A percentile compares a stretch with the other conserved stretches of the same genome.
Evolutionary conservation across 257 asterid genomes (phyloP).

Genomic region (Capsicum baccatum): DNA sequence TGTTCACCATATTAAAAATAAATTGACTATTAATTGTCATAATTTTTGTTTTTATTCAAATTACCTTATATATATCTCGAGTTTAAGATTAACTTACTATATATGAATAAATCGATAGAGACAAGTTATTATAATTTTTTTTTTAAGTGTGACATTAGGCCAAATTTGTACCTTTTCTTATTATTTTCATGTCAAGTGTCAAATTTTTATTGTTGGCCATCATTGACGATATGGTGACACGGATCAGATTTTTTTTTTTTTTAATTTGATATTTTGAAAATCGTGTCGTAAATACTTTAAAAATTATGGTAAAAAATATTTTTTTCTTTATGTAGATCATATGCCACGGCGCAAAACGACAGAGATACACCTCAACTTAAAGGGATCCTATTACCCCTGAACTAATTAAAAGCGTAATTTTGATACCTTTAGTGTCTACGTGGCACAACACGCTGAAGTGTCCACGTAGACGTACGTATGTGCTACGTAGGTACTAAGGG

Average conservation of each 20-base stretch:
- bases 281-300: too few relatives aligned
- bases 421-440: too few relatives aligned
- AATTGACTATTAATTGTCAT: background rate
- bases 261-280: background rate
- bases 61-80: too few relatives aligned
- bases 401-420: too few relatives aligned
- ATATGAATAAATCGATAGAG: background rate
- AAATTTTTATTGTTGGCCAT: background rate
- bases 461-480: too few relatives aligned
- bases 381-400: too few relatives aligned
- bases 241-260: background rate
- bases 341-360: background rate
- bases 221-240: too few relatives aligned
- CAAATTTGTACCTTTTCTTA: background rate
- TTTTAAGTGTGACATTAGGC: background rate
- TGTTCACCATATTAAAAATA: too few relatives aligned
- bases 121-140: background rate
- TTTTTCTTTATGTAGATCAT: background rate
- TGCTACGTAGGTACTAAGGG: too few relatives aligned
- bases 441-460: too few relatives aligned
- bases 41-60: background rate
- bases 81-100: slow-evolving; percentile 14
- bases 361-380: too few relatives aligned
- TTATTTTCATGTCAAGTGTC: background rate
- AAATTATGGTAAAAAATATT: too few relatives aligned